Percentiles rank a stretch among this genome's conserved stretches.
Conservation (phyloP, 2,329 filamentous ascomycete genomes). For the Pseudofabraea citricarpa region DNA sequence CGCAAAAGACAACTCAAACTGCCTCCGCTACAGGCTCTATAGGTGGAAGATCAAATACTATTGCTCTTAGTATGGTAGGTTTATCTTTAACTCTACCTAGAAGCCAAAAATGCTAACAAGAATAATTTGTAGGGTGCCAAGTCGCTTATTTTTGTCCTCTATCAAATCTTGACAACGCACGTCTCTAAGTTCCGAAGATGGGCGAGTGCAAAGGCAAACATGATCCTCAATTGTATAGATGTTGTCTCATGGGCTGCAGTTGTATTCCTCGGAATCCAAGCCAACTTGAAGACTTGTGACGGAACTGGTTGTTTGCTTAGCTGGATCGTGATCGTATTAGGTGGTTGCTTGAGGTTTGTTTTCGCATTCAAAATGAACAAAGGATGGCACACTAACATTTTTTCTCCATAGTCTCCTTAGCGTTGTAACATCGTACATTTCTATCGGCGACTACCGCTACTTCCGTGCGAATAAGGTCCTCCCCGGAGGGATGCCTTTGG, state of each 20-base stretch:
- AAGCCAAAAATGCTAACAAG: not conserved
- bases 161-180: constrained; percentile 35
- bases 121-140: constrained; percentile 27
- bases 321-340: constrained; percentile 6
- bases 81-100: not conserved
- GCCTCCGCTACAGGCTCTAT: not conserved
- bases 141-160: constrained; percentile 34
- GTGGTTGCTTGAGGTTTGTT: not conserved
- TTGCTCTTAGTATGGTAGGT: constrained; percentile 17
- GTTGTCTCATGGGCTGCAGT: constrained; percentile 37
- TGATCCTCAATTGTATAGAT: constrained; percentile 36
- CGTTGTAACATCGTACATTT: not conserved
- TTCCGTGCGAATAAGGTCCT: not conserved
- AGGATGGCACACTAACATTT: not conserved
- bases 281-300: constrained; percentile 11
- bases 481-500: not conserved
- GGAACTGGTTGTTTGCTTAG: constrained; percentile 13
- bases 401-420: not conserved
- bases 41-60: constrained; percentile 5
- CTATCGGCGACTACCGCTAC: not conserved
- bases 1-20: constrained; percentile 1
- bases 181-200: constrained; percentile 28
- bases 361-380: not conserved
- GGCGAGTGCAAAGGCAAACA: constrained; percentile 35
- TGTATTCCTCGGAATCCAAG: constrained; percentile 24